These are phyloP conservation scores for Limnomonas spitsbergensis DNA, from an alignment of 139 green algal species.

Conservation along the genomic window DNA sequence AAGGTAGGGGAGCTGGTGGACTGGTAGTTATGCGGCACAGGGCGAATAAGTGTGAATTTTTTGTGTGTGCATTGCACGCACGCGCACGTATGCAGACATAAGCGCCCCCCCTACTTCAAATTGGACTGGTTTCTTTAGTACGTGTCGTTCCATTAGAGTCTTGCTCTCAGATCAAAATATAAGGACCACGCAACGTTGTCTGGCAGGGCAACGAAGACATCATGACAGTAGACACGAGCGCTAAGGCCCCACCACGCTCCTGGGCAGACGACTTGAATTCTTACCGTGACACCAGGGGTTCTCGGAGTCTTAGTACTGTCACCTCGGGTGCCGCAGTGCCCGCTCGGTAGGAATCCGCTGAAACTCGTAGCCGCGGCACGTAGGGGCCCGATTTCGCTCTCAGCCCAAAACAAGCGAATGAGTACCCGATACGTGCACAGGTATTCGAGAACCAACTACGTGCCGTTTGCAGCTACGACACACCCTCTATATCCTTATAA, in stretches of 20 bases:
- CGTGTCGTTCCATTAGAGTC: no score
- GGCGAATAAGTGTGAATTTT: no score
- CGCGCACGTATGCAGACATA: no score
- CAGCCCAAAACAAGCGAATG: not conserved
- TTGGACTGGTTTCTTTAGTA: no score
- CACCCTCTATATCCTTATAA: constrained; percentile 41
- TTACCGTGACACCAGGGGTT: not conserved
- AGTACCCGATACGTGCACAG: not conserved
- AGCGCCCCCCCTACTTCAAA: no score
- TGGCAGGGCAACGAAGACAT: no score
- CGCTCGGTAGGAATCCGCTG: not conserved
- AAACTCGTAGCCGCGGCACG: not conserved
- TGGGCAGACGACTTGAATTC: constrained; percentile 16
- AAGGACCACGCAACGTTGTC: no score
- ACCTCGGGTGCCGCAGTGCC: not conserved
- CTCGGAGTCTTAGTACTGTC: not conserved
- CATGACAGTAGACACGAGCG: not conserved
- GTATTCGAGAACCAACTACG: constrained; percentile 26
- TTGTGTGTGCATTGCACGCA: no score
- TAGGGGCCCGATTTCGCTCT: not conserved
- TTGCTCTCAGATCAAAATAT: no score
- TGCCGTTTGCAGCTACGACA: constrained; percentile 27
- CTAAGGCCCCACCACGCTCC: not conserved
- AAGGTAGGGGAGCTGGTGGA: no score
- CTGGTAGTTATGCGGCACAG: no score